Base-by-base conservation (phyloP, 164 flowering plant species). In the Malania oleifera region DNA sequence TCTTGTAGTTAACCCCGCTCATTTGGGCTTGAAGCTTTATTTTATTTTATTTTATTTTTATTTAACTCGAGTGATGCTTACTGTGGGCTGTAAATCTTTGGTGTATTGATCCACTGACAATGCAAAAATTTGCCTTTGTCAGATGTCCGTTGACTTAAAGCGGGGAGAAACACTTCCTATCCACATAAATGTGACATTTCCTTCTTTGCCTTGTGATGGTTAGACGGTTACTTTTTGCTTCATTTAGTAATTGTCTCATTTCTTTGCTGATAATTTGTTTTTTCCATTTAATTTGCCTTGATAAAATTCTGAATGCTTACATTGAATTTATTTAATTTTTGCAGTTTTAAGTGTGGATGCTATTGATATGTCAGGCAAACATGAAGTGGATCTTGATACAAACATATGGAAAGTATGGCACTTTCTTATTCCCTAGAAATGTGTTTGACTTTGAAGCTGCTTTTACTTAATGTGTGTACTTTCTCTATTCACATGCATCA, bases 331-430 rank as follows among this genome's bases (percentile, higher is more conserved):
- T 7, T 18, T 7, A 41, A 50, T 45, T 46, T 31, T 40, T 74
- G 75, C 88, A 93, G 99, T 93, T 34, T 48, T 93, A 49, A 93
- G 99, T 61, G 91, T 93, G 25, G 99, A 93, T 80, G 99, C 99
- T 38, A 86, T 93, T 62, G 99, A 93, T 65, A 83, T 93, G 97
- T 93, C 99, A 1, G 99, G 99, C 38, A 90, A 93, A 70, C 97
- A 93, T 79, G 99, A 93, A 80, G 99, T 93, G 70, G 99, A 93
- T 78, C 89, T 93, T 66, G 99, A 93, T 66, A 93, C 99, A 57
- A 93, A 84, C 69, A 86, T 93, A 59, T 93, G 99, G 99, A 93
- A 93, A 72, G 99, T 93, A 80, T 66, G 78, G 41, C 37, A 52
- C 11, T 34, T 51, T 35, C 26, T 61, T 48, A 2, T 12, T 50